Conservation (phyloP, 2,329 filamentous ascomycete species). For the Dactylellina parvicollis region DNA sequence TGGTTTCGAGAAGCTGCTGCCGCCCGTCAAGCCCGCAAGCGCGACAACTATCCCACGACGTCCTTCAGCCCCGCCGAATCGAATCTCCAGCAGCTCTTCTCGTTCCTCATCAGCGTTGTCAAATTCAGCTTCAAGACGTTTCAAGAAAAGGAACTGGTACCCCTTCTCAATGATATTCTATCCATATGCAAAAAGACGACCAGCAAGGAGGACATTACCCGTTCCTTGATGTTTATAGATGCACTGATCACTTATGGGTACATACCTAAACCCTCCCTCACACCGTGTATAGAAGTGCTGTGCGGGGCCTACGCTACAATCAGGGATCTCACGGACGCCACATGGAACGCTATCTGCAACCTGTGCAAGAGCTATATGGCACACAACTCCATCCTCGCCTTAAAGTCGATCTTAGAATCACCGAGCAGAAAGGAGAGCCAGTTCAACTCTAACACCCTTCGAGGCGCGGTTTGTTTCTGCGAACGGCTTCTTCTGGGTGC, state of each 20-base stretch:
- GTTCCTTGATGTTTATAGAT: constrained; percentile 75
- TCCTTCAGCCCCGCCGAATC: constrained; percentile 66
- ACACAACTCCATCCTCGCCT: constrained; percentile 72
- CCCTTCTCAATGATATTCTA: constrained; percentile 71
- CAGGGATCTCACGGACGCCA: constrained; percentile 68
- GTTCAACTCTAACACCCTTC: constrained; percentile 62
- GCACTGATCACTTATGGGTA: constrained; percentile 77
- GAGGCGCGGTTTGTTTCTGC: constrained; percentile 72
- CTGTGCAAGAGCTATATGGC: constrained; percentile 79
- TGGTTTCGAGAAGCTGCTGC: constrained; percentile 67
- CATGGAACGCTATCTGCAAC: constrained; percentile 77
- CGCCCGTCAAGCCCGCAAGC: constrained; percentile 66
- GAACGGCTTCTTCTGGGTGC: constrained; percentile 72
- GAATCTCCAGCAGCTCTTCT: constrained; percentile 72
- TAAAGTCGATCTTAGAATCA: constrained; percentile 71
- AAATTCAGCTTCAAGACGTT: constrained; percentile 79
- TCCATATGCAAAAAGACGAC: constrained; percentile 75
- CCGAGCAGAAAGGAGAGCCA: constrained; percentile 66
- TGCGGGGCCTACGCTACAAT: constrained; percentile 77
- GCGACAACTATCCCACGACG: constrained; percentile 60
- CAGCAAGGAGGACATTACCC: constrained; percentile 71
- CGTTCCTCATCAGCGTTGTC: constrained; percentile 73
- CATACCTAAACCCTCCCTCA: constrained; percentile 72
- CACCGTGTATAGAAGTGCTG: constrained; percentile 74
- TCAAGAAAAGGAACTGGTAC: constrained; percentile 70